Conservation (phyloP, 345 rosid genomes). For the Populus ilicifolia region DNA sequence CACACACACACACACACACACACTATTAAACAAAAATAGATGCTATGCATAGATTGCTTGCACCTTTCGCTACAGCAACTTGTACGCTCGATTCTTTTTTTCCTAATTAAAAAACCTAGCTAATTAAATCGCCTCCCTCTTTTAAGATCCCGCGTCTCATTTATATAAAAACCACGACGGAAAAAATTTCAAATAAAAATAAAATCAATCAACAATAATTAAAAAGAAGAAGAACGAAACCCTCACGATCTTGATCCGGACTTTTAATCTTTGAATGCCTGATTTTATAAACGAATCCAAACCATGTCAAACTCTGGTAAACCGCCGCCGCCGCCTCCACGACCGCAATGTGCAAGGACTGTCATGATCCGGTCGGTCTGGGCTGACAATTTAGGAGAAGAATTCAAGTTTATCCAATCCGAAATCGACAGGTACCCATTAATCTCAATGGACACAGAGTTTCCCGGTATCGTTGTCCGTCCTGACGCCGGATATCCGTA, state of each 20-base stretch:
- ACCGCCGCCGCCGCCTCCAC: constrained; percentile 5
- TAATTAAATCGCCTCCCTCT: not conserved
- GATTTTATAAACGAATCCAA: not conserved
- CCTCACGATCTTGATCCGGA: not conserved
- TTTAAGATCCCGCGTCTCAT: not conserved
- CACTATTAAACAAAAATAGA: not conserved
- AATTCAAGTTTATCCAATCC: constrained; percentile 56
- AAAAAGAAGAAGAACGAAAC: not conserved
- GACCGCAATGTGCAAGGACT: not conserved
- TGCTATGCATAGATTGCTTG: not conserved
- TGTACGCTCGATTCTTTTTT: not conserved
- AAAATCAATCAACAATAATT: not conserved
- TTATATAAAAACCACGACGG: not conserved
- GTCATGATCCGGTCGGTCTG: constrained; percentile 71
- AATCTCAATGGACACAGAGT: constrained; percentile 89
- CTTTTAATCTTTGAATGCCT: not conserved
- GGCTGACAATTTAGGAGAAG: constrained; percentile 62
- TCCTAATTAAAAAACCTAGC: too few species aligned
- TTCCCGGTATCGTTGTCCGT: constrained; percentile 63
- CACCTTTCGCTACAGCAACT: not conserved
- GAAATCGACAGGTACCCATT: constrained; percentile 53
- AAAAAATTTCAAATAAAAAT: not conserved
- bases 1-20: too few species aligned
- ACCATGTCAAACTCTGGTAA: constrained; percentile 3
- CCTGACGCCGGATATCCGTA: constrained; percentile 20